Evolutionary conservation across 2,329 filamentous ascomycete genomes (phyloP).

Genomic region (Pseudogymnoascus sp.): DNA sequence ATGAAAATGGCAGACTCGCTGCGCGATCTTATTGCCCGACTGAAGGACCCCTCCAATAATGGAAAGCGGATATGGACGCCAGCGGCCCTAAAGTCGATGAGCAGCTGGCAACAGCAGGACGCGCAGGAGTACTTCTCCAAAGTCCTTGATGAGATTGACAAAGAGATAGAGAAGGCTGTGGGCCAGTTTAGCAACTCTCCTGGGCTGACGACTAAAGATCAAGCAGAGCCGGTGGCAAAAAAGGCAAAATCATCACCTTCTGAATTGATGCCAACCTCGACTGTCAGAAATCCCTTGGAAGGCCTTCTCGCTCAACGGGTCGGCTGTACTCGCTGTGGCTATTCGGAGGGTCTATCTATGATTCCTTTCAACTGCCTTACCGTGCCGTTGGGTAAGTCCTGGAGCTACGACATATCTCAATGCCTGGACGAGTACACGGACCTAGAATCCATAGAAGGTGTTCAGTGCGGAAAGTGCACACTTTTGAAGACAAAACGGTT

Average conservation of each 20-base stretch:
- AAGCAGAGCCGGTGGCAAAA: neutral
- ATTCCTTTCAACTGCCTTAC: conserved; percentile 93
- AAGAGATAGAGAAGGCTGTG: conserved; percentile 53
- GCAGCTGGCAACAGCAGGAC: conserved; percentile 92
- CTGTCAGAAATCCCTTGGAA: conserved; percentile 68
- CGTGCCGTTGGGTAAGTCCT: conserved; percentile 62
- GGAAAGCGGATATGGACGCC: conserved; percentile 77
- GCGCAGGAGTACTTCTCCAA: conserved; percentile 96
- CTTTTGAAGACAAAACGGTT: conserved; percentile 50
- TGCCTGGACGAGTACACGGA: conserved; percentile 77
- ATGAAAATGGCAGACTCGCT: conserved; percentile 28
- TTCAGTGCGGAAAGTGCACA: conserved; percentile 88
- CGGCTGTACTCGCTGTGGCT: conserved; percentile 75
- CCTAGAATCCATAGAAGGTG: conserved; percentile 77
- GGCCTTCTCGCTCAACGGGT: conserved; percentile 83
- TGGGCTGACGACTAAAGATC: conserved; percentile 1
- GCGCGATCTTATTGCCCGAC: conserved; percentile 53
- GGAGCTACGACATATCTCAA: conserved; percentile 62
- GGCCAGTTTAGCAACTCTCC: conserved; percentile 19
- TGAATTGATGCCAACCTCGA: conserved; percentile 12
- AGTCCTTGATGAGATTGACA: conserved; percentile 75
- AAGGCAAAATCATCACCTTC: neutral
- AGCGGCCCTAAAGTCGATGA: conserved; percentile 77
- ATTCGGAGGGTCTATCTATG: conserved; percentile 79
- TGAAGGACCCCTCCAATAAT: conserved; percentile 63